Base-by-base conservation (phyloP, 2,329 filamentous ascomycete species). In the Aotearoamyces nothofagi region DNA sequence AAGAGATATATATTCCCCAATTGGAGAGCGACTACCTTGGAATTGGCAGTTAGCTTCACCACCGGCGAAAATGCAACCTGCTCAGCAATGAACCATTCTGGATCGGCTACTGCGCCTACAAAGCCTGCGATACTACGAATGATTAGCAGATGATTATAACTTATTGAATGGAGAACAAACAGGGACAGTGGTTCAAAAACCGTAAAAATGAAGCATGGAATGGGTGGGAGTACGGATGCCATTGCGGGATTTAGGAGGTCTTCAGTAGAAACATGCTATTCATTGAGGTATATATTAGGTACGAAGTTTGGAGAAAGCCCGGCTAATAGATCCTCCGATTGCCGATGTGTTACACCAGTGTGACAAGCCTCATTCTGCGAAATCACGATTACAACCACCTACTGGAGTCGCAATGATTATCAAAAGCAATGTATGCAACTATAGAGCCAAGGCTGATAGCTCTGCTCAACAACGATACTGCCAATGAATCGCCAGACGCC, bases 1-100 rank as follows among this genome's bases (percentile, higher is more conserved):
- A 82, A 58, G 1, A 74, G 61, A 42, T 81, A 82, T 12, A 72
- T 49, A 41, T 83, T 83, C 24, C 73, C 76, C 10, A 83, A 59
- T 52, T 83, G 74, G 40, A 67, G 60, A 25, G 71, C 66, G 15
- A 80, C 53, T n/a, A 75, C 56, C 23, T 61, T 58, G 27, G 55
- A 54, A 25, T 60, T 57, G 15, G 53, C 45, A 13, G 49, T 40
- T 9, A 55, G 31, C 7, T 51, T 22, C 8, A 42, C 41, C 25
- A 47, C 41, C 15, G 50, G 37, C 2, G 41, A 39, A 13, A 46
- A 41, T 5, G 66, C 61, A 22, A 71, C 58, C 46, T 81, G 76
- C 41, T 72, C 63, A 12, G 58, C 52, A 35, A 78, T 63, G 49
- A 82, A 82, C 58, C 65, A 69, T 29, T 63, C 55, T 8, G 71